Base-by-base conservation (phyloP, 805 yeast species). In the Starmerella floricola region DNA sequence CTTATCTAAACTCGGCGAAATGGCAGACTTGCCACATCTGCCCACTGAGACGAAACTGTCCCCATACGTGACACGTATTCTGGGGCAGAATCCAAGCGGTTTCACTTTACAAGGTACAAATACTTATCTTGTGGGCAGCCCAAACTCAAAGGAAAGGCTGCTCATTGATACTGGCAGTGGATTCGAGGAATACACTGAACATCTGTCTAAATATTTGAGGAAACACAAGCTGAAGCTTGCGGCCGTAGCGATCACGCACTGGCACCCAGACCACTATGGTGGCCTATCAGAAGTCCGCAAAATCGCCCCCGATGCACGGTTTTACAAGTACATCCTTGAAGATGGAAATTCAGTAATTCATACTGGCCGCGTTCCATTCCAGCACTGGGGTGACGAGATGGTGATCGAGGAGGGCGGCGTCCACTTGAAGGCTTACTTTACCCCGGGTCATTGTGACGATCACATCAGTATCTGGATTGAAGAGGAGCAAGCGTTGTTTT, bases 41-140 rank as follows among this genome's bases (percentile, higher is more conserved):
- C 46, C 53, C n/a, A 29, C 20, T 18, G 16, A 38, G 20, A n/a
- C 13, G 32, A 38, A 36, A 31, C 53, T 62, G 12, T 51, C 63
- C 34, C 63, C 63, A 13, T 46, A 38, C 18, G 60, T 62, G 30
- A 54, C 61, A 13, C 54, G 67, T 6, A 38, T 62, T 13, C 52
- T 62, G 31, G 67, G 64, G 23, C 52, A 52, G 41, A 62, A 62
- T 41, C 63, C 66, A 4, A 59, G 65, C 20, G 51, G 53, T 39
- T 62, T 60, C 48, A 59, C 64, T 3, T 55, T 62, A 13, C 66
- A 62, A 41, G 67, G 67, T 21, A 62, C 66, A 8, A 62, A 62
- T 49, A 63, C 67, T 3, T 62, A 62, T 49, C 53, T 62, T 10
- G 47, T 62, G 6, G 67, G 67, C 17, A 31, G 46, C 12, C 65